phyloP scores from a whole-genome alignment of 495 filamentous ascomycete species.

The Penicillium malachiteum region DNA sequence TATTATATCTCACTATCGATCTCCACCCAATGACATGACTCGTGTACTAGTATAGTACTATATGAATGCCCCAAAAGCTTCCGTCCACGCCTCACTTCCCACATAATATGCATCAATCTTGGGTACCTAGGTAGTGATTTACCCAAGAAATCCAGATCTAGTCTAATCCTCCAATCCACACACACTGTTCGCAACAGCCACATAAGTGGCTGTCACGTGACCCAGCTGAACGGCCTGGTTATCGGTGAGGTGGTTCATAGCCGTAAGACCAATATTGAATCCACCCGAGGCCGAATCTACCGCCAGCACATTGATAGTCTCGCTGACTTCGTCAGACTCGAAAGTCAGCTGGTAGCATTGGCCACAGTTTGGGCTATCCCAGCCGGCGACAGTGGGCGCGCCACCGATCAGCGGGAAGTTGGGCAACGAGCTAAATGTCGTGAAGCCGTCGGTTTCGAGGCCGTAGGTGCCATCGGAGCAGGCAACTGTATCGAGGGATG shows the following conservation, averaged over 20 bases:
- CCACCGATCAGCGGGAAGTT: conserved; percentile 64
- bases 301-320: conserved; percentile 63
- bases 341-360: conserved; percentile 67
- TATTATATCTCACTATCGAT: too few relatives aligned
- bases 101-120: too few relatives aligned
- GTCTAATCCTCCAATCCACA: conserved; percentile 35
- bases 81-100: too few relatives aligned
- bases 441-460: conserved; percentile 66
- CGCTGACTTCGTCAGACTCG: conserved; percentile 32
- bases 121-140: too few relatives aligned
- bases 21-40: too few relatives aligned
- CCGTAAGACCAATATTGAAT: conserved; percentile 63
- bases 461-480: conserved; percentile 57
- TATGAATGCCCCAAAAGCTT: too few relatives aligned
- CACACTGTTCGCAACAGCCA: conserved; percentile 35
- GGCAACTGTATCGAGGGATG: conserved; percentile 61
- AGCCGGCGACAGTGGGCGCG: conserved; percentile 55
- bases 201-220: conserved; percentile 51
- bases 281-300: conserved; percentile 61
- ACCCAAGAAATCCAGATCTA: not conserved
- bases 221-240: conserved; percentile 54
- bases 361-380: conserved; percentile 63
- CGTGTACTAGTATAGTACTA: too few relatives aligned
- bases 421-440: conserved; percentile 58
- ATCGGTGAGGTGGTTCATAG: conserved; percentile 67